Conservation (phyloP, 345 rosid species). For the Acer saccharum region DNA sequence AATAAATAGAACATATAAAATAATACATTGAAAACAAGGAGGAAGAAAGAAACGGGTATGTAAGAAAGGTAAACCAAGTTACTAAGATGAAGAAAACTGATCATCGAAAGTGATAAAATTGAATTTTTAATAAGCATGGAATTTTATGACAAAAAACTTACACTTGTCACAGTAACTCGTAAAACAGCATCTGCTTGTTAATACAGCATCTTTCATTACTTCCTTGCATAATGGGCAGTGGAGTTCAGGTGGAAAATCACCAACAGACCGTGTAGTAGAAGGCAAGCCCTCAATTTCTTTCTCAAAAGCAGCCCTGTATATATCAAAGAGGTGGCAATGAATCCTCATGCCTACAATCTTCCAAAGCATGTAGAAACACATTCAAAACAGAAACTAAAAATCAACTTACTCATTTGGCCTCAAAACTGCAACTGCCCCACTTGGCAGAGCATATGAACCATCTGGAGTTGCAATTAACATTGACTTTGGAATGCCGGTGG, state of each 20-base stretch:
- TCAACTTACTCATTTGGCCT: conserved; percentile 89
- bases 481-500: conserved; percentile 98
- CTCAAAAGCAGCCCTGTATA: conserved; percentile 93
- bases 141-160: conserved; percentile 29
- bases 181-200: conserved; percentile 95
- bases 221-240: conserved; percentile 94
- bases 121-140: background rate
- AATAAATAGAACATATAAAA: background rate
- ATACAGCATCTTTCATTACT: conserved; percentile 92
- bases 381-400: background rate
- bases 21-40: conserved; percentile 3
- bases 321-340: background rate
- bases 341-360: background rate
- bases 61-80: background rate
- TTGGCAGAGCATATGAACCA: conserved; percentile 97
- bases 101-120: background rate
- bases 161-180: conserved; percentile 86
- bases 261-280: conserved; percentile 80
- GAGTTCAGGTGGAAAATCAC: conserved; percentile 97
- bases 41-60: background rate
- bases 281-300: conserved; percentile 93
- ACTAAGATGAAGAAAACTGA: background rate
- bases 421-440: conserved; percentile 94
- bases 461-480: conserved; percentile 94
- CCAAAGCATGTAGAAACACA: conserved; percentile 5